A percentile compares a stretch with the other conserved stretches of the same genome.
Conservation (phyloP, 805 yeast genomes). For the Yarrowia sp. region DNA sequence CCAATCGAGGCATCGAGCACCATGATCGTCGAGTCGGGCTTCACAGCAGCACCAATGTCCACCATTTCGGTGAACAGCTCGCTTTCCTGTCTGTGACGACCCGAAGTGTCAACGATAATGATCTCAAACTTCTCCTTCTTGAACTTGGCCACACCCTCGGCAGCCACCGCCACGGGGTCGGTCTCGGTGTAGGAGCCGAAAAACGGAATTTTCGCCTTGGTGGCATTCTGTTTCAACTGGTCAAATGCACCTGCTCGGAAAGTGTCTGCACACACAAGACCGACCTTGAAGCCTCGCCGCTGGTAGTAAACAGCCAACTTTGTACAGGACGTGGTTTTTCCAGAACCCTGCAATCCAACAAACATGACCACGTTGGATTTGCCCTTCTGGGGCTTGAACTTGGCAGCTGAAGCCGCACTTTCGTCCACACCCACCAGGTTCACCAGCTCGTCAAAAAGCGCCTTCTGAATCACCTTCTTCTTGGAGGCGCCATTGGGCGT, state of each 20-base stretch:
- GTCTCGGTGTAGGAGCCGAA: constrained; percentile 95
- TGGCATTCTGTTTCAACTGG: constrained; percentile 96
- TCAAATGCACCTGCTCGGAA: constrained; percentile 99
- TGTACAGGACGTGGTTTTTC: constrained; percentile 97
- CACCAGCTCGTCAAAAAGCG: constrained; percentile 92
- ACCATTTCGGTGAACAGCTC: constrained; percentile 93
- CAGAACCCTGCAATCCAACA: constrained; percentile 98
- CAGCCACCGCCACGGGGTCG: constrained; percentile 91
- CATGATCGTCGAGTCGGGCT: constrained; percentile 97
- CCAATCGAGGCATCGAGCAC: constrained; percentile 97
- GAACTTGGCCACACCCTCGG: constrained; percentile 90
- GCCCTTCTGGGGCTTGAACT: constrained; percentile 88
- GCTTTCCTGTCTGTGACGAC: constrained; percentile 95
- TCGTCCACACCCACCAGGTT: constrained; percentile 74
- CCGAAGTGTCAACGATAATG: constrained; percentile 96
- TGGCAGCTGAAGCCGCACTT: constrained; percentile 48
- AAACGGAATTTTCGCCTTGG: constrained; percentile 91
- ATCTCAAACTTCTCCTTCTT: constrained; percentile 90
- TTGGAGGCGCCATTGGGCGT: constrained; percentile 64
- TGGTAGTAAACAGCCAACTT: constrained; percentile 94
- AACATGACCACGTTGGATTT: constrained; percentile 86
- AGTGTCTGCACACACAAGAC: constrained; percentile 98
- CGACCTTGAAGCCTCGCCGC: constrained; percentile 91
- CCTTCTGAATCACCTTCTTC: constrained; percentile 83
- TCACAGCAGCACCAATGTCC: constrained; percentile 84